Percentiles rank a stretch among this genome's conserved stretches.
Conservation (phyloP, 495 filamentous ascomycete species). For the Aspergillus steynii region DNA sequence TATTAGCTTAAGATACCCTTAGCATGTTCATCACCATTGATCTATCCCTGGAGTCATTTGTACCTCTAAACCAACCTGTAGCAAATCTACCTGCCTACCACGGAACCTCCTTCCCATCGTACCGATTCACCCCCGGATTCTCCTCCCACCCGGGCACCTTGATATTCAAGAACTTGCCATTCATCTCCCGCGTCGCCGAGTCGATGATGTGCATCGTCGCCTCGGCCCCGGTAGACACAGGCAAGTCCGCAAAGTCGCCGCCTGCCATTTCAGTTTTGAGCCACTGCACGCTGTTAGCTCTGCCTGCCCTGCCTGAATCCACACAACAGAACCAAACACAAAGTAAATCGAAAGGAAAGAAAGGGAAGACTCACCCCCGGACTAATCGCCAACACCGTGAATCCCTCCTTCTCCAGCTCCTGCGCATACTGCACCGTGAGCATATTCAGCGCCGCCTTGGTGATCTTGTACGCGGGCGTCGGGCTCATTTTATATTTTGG, state of each 20-base stretch:
- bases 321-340: background rate
- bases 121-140: background rate
- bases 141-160: background rate
- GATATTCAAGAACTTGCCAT: background rate
- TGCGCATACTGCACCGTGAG: conserved; percentile 38
- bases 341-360: conserved; percentile 6
- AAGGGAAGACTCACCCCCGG: conserved; percentile 36
- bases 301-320: background rate
- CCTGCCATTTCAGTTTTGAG: conserved; percentile 50
- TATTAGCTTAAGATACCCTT: conserved; percentile 18
- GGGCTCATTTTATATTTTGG: conserved; percentile 16
- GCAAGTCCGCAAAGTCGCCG: conserved; percentile 42
- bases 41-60: too few relatives aligned
- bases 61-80: too few relatives aligned
- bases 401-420: conserved; percentile 28
- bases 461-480: conserved; percentile 41
- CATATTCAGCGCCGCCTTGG: conserved; percentile 45
- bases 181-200: background rate
- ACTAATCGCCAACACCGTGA: conserved; percentile 37
- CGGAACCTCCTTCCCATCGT: background rate
- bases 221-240: conserved; percentile 41
- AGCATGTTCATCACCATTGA: conserved; percentile 2
- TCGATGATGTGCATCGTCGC: conserved; percentile 46
- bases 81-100: background rate
- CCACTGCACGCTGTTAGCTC: conserved; percentile 39